Base-by-base conservation (phyloP, 331 rosid genomes). In the Acacia pycnantha region DNA sequence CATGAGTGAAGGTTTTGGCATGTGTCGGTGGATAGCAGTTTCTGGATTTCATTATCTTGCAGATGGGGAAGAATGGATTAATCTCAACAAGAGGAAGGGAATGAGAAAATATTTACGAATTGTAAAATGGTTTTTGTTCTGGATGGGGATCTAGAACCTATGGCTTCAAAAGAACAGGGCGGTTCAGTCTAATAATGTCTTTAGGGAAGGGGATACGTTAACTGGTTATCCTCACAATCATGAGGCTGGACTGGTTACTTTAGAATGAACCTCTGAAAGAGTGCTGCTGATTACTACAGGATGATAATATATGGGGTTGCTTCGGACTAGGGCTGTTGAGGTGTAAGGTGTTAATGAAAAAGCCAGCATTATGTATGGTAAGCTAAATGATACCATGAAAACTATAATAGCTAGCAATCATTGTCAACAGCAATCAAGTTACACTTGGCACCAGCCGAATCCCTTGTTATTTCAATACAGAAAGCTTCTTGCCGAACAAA, bases 361-460 rank as follows among this genome's bases (percentile, higher is more conserved):
- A 59, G 11, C 2, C 43, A 26, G 82, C 66, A 31, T 29, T 13
- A 35, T 35, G 27, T 54, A 7, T 67, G 79, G 15, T 47, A 61
- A 44, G 74, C 27, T 26, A 77, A 44, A 47, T 59, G 73, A 77
- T 21, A 41, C 31, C 50, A 76, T 69, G 70, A 61, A 46, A 33
- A 18, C 58, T 75, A 48, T 76, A 66, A 76, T 70, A 15, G 29
- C 46, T 59, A 75, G 21, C 62, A 65, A 33, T 14, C 35, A 9
- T 54, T 27, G 33, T 79, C 40, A 79, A 74, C 14, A 27, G 44
- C 37, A 82, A 61, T 46, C 69, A 77, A 77, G 59, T 70, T 58
- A 47, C 43, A 26, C 50, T 8, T 21, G 19, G 70, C 43, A 62
- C 27, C n/a, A 1, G 59, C 5, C 12, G 72, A 73, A 73, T 48